Percentiles rank a stretch among this genome's conserved stretches.
Evolutionary conservation across 1,139 yeast genomes (phyloP).

Genomic region (Debaryomyces robertsiae): DNA sequence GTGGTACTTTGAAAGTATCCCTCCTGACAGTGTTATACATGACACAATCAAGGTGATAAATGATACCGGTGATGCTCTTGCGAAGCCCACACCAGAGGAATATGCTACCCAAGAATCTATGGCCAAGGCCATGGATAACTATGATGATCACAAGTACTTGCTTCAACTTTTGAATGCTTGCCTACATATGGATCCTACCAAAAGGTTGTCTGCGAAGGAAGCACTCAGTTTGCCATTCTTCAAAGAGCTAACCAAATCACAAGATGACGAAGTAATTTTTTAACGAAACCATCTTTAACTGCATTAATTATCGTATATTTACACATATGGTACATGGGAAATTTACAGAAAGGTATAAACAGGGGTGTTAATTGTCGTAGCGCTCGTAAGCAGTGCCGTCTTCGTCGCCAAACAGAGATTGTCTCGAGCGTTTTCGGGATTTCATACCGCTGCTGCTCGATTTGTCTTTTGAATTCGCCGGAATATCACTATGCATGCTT

Average conservation of each 20-base stretch:
- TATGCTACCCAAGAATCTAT: slow-evolving; percentile 18
- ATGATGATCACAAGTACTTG: slow-evolving; percentile 46
- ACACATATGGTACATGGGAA: slow-evolving; percentile 10
- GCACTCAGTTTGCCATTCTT: slow-evolving; percentile 60
- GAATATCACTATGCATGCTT: background rate
- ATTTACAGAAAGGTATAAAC: slow-evolving; percentile 2
- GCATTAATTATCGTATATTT: slow-evolving; percentile 8
- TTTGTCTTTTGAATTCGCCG: background rate
- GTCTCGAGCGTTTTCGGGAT: slow-evolving; percentile 25
- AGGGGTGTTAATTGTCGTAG: slow-evolving; percentile 5
- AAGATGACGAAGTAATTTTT: slow-evolving; percentile 43
- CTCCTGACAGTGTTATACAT: slow-evolving; percentile 40
- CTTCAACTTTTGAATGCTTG: slow-evolving; percentile 56
- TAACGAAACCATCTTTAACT: slow-evolving; percentile 13
- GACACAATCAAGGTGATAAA: slow-evolving; percentile 41
- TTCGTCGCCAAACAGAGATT: slow-evolving; percentile 24
- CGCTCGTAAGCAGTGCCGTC: slow-evolving; percentile 19
- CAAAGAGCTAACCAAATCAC: slow-evolving; percentile 33
- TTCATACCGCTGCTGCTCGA: background rate
- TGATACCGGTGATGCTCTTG: slow-evolving; percentile 28
- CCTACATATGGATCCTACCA: slow-evolving; percentile 58
- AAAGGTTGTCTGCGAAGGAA: slow-evolving; percentile 57
- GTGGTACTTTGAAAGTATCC: slow-evolving; percentile 37
- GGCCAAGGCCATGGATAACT: slow-evolving; percentile 28
- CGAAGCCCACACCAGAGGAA: slow-evolving; percentile 23